Evolutionary conservation across 495 filamentous ascomycete genomes (phyloP).

Genomic region (Thermothielavioides terrestris): DNA sequence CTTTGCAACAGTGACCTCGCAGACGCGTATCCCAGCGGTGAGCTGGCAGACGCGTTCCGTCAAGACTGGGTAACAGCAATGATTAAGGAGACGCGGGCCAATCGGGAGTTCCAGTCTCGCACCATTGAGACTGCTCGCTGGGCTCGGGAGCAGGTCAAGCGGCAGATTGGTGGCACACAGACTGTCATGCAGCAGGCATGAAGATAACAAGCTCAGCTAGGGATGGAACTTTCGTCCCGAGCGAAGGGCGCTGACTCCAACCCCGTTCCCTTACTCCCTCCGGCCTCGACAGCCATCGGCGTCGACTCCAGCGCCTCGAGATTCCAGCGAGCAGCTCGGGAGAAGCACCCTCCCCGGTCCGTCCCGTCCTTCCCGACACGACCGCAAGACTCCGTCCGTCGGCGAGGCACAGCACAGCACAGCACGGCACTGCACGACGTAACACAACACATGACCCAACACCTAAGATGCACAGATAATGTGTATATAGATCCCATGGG

Average conservation of each 20-base stretch:
- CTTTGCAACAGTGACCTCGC: slow-evolving; percentile 67
- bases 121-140: slow-evolving; percentile 93
- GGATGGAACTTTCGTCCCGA: slow-evolving; percentile 8
- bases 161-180: slow-evolving; percentile 57
- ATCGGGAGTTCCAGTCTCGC: slow-evolving; percentile 70
- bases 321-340: slow-evolving; percentile 7
- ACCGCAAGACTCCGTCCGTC: too few species aligned
- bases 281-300: slow-evolving; percentile 4
- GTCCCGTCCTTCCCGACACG: slow-evolving; percentile 10
- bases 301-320: slow-evolving; percentile 2
- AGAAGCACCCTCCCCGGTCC: slow-evolving; percentile 8
- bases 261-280: too few species aligned
- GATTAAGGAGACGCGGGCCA: slow-evolving; percentile 78
- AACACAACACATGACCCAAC: slow-evolving; percentile 18
- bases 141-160: slow-evolving; percentile 95
- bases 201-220: slow-evolving; percentile 10
- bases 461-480: slow-evolving; percentile 25
- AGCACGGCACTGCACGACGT: slow-evolving; percentile 23
- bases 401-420: slow-evolving; percentile 13
- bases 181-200: slow-evolving; percentile 41
- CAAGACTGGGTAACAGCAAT: slow-evolving; percentile 81
- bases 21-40: slow-evolving; percentile 84
- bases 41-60: slow-evolving; percentile 74
- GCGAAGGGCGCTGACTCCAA: too few species aligned
- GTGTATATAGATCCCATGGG: slow-evolving; percentile 27